These are phyloP conservation scores for Camellia japonica DNA, from an alignment of 148 eudicot genomes.

Conservation along the genomic window DNA sequence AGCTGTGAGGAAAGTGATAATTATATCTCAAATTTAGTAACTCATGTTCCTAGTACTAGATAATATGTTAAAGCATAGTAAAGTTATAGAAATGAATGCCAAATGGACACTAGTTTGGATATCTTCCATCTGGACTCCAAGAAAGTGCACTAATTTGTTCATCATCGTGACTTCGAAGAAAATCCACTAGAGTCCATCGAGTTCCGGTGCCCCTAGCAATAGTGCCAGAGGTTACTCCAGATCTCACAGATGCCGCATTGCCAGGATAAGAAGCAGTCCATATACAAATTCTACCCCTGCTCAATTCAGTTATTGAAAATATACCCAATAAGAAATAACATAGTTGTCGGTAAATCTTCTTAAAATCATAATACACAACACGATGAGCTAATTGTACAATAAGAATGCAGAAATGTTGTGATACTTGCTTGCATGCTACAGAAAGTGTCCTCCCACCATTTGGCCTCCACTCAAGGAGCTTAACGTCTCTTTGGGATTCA, in stretches of 20 bases:
- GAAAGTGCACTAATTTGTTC: slow-evolving; percentile 89
- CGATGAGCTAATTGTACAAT: not conserved
- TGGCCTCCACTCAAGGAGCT: slow-evolving; percentile 94
- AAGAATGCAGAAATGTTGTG: not conserved
- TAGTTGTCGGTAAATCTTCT: not conserved
- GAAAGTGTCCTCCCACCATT: slow-evolving; percentile 93
- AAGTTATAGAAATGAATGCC: too few relatives aligned
- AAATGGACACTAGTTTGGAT: slow-evolving; percentile 43
- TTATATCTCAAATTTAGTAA: not conserved
- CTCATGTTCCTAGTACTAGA: not conserved
- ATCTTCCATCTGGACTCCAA: slow-evolving; percentile 99
- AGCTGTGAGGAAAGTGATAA: not conserved
- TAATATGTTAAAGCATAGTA: not conserved
- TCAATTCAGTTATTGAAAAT: slow-evolving; percentile 15
- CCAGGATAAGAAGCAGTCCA: slow-evolving; percentile 98
- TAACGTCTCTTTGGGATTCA: slow-evolving; percentile 78
- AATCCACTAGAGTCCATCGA: slow-evolving; percentile 92
- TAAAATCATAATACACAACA: not conserved
- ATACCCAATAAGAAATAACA: slow-evolving; percentile 1
- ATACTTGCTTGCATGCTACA: slow-evolving; percentile 92
- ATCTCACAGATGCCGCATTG: slow-evolving; percentile 83
- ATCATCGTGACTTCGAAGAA: slow-evolving; percentile 65
- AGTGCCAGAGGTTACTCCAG: slow-evolving; percentile 70
- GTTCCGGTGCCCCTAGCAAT: slow-evolving; percentile 73
- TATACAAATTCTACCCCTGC: slow-evolving; percentile 93